Percentiles rank a stretch among this genome's conserved stretches.
Evolutionary conservation across 2,329 filamentous ascomycete species (phyloP).

Genomic region (Exophiala oligosperma): DNA sequence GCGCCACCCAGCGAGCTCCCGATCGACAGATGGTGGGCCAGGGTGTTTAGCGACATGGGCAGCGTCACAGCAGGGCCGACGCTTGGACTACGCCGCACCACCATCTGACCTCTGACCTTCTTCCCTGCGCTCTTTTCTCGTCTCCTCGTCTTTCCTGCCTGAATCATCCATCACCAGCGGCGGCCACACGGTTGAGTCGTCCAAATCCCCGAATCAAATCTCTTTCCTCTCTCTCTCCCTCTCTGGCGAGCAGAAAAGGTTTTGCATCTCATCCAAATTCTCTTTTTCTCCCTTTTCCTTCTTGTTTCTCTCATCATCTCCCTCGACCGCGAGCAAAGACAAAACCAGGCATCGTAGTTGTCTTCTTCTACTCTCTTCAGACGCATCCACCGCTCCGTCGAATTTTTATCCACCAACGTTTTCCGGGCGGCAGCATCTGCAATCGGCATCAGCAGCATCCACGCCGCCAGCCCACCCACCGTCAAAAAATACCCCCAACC

Average conservation of each 20-base stretch:
- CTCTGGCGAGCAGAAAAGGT: background rate
- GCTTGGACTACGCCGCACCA: conserved; percentile 7
- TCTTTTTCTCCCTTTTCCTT: background rate
- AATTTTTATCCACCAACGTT: background rate
- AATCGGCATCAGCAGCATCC: background rate
- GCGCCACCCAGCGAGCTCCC: conserved; percentile 13
- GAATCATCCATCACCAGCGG: background rate
- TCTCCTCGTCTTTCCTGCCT: conserved; percentile 1
- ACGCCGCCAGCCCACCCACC: background rate
- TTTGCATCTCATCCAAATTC: background rate
- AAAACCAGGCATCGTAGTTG: background rate
- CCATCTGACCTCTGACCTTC: background rate
- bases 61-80: conserved; percentile 24
- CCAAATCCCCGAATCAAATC: conserved; percentile 6
- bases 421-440: background rate
- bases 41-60: conserved; percentile 2
- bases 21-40: conserved; percentile 19
- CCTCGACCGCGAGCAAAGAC: background rate
- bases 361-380: background rate
- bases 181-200: background rate
- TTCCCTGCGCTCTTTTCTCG: background rate
- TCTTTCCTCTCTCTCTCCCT: conserved; percentile 1
- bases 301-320: background rate
- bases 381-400: background rate
- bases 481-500: conserved; percentile 11